Evolutionary conservation across 2,329 filamentous ascomycete species (phyloP), one percentile per base, ranked within the genome.

Genomic region (Allantophomopsis cytisporea): DNA sequence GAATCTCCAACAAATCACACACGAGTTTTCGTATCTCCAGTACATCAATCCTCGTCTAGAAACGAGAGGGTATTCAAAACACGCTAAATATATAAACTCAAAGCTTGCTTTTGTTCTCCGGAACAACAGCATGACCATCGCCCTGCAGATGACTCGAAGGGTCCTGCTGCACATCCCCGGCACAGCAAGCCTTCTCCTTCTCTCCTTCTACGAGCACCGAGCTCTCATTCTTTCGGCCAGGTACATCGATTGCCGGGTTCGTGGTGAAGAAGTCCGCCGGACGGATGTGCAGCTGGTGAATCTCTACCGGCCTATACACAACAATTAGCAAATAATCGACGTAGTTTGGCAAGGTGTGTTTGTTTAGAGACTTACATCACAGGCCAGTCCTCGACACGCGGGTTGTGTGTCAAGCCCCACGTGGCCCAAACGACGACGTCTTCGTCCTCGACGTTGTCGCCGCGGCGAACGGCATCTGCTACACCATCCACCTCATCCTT

Each of bases 391-490:
- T 94, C 88, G 0, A 86, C 85, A 0, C 83, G 66, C 0, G 88
- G 87, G 65, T 94, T 88, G 57, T 94, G 88, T 1, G 81, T 88
- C 18, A 94, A 66, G 17, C 87, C 87, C 53, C 94, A 94, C 0
- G 83, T 91, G 61, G 93, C 86, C 87, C 87, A 95, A 6, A 94
- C 71, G 2, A 94, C 87, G 47, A 86, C 79, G 51, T 87, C 87
- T 0, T 80, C 85, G 7, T 87, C 91, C 55, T 94, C 86, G 0
- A 87, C 84, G 0, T 93, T 84, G 62, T 94, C 87, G 2, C 83
- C 72, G 60, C 94, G 79, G 44, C 82, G 74, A 54, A 93, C 87
- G 35, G 68, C 66, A 60, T 94, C 84, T 83, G 51, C 35, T 2
- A 52, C 53, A 7, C 51, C 49, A 11, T 45, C 45, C n/a, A 47